These are phyloP conservation scores for Ustilago xerochloae DNA, from an alignment of 1,284 basidiomycete species.

Conservation along the genomic window DNA sequence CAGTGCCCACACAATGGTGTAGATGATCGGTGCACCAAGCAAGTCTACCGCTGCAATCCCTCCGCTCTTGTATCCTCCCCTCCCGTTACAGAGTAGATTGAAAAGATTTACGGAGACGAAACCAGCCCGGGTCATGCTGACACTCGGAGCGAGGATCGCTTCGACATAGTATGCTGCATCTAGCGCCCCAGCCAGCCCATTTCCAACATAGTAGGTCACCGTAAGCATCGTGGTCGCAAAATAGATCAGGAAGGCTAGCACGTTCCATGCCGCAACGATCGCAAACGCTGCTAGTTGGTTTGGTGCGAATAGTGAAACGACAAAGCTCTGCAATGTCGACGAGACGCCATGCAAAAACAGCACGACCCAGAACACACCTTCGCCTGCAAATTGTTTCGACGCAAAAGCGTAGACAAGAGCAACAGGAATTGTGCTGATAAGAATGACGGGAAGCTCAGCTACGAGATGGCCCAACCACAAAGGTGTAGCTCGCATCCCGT, in stretches of 20 bases:
- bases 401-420: constrained; percentile 74
- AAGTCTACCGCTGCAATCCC: constrained; percentile 70
- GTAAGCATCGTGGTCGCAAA: constrained; percentile 77
- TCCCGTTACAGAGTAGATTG: constrained; percentile 77
- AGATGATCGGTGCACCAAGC: constrained; percentile 80
- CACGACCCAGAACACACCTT: constrained; percentile 76
- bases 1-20: constrained; percentile 73
- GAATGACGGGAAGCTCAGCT: constrained; percentile 75
- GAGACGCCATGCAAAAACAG: constrained; percentile 79
- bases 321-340: constrained; percentile 34
- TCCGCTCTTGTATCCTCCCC: constrained; percentile 71
- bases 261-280: constrained; percentile 78
- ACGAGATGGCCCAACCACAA: constrained; percentile 83
- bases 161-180: constrained; percentile 79
- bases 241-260: constrained; percentile 76
- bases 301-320: constrained; percentile 57
- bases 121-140: constrained; percentile 77
- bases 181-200: constrained; percentile 71
- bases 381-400: constrained; percentile 76
- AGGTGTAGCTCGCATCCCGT: constrained; percentile 78
- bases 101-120: constrained; percentile 82
- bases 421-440: constrained; percentile 75
- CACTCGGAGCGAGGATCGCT: constrained; percentile 76
- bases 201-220: constrained; percentile 77
- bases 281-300: constrained; percentile 82